Conservation (phyloP, 495 filamentous ascomycete genomes). For the Niebla homalea region DNA sequence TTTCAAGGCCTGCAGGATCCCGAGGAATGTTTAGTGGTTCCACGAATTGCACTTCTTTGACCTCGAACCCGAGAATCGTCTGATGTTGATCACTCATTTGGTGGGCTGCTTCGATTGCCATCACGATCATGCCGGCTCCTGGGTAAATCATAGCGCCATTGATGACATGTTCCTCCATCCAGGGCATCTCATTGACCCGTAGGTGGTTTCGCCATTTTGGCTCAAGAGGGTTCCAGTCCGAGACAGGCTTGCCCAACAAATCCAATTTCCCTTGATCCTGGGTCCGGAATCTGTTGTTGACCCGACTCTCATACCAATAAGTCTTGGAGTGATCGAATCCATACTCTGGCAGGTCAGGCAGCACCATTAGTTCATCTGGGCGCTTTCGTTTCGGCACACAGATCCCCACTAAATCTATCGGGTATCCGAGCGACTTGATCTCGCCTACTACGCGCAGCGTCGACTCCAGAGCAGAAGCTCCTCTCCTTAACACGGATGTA, state of each 20-base stretch:
- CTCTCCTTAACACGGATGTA: slow-evolving; percentile 15
- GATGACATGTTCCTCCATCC: slow-evolving; percentile 24
- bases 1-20: slow-evolving; percentile 21
- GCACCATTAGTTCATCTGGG: neutral
- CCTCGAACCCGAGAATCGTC: slow-evolving; percentile 6
- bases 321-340: neutral
- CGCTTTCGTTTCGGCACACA: neutral
- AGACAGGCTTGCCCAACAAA: slow-evolving; percentile 14
- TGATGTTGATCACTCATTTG: slow-evolving; percentile 5
- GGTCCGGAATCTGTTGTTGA: neutral
- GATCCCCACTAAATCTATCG: neutral
- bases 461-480: slow-evolving; percentile 12
- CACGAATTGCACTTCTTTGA: slow-evolving; percentile 31
- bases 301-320: neutral
- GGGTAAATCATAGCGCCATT: slow-evolving; percentile 20
- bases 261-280: slow-evolving; percentile 7
- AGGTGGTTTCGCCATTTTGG: slow-evolving; percentile 21
- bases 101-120: slow-evolving; percentile 27
- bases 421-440: slow-evolving; percentile 13
- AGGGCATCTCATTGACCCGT: slow-evolving; percentile 18
- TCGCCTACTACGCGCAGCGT: slow-evolving; percentile 20
- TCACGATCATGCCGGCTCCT: slow-evolving; percentile 22
- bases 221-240: slow-evolving; percentile 13
- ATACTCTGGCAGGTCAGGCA: neutral
- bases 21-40: slow-evolving; percentile 30